A percentile compares a stretch with the other conserved stretches of the same genome.
phyloP scores from a whole-genome alignment of 2,329 filamentous ascomycete genomes.

The Pseudophaeomoniella oleicola region DNA sequence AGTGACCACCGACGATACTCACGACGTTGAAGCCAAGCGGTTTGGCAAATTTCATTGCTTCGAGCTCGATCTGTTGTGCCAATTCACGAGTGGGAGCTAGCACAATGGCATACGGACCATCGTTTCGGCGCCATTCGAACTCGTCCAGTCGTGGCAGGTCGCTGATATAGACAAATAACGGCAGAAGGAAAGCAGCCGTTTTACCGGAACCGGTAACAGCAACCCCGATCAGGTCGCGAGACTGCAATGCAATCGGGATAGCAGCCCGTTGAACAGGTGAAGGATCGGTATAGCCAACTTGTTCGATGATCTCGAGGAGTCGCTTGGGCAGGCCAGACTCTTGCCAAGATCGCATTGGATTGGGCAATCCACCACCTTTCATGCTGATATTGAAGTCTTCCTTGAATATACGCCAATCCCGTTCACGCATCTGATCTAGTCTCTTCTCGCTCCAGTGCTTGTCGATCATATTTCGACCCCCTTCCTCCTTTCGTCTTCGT shows the following conservation, averaged over 20 bases:
- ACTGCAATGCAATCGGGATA: conserved; percentile 86
- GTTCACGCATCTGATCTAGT: conserved; percentile 83
- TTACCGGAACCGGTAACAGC: conserved; percentile 97
- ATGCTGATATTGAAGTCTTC: conserved; percentile 96
- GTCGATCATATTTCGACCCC: conserved; percentile 59
- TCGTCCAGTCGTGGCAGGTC: conserved; percentile 76
- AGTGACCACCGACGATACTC: conserved; percentile 94
- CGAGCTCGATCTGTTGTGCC: conserved; percentile 91
- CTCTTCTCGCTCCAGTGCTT: conserved; percentile 95
- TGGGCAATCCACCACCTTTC: conserved; percentile 81
- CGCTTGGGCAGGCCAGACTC: conserved; percentile 69
- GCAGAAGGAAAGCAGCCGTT: conserved; percentile 86
- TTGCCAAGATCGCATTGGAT: conserved; percentile 89
- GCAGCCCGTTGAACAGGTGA: conserved; percentile 85
- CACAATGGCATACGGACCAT: conserved; percentile 94
- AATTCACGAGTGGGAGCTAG: conserved; percentile 92
- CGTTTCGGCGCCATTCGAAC: conserved; percentile 69
- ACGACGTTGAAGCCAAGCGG: conserved; percentile 90
- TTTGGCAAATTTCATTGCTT: conserved; percentile 81
- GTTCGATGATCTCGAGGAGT: conserved; percentile 65
- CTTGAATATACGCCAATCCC: conserved; percentile 99
- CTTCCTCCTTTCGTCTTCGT: conserved; percentile 57
- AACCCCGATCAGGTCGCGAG: conserved; percentile 92
- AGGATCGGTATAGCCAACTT: conserved; percentile 83
- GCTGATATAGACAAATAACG: conserved; percentile 85